Base-by-base conservation (phyloP, 1,139 yeast species). In the Yueomyces sp. region DNA sequence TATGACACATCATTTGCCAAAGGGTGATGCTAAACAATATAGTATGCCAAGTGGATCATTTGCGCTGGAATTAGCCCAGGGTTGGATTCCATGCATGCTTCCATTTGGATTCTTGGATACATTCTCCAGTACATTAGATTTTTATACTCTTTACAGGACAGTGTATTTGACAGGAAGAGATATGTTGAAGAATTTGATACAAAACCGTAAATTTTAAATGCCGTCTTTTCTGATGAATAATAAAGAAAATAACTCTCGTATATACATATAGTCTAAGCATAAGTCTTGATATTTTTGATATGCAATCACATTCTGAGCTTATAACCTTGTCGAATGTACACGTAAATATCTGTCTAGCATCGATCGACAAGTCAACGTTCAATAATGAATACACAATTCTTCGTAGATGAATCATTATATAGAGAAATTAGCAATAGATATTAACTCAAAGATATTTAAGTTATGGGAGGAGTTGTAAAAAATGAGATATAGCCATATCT, bases 61-160 rank as follows among this genome's bases (percentile, higher is more conserved):
- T 65, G 96, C 98, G 4, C 69, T 91, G 54, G 98, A 91, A 62
- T 73, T 91, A 57, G 98, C 98, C 5, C 98, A 91, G 68, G 98
- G 98, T 45, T 91, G 96, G 94, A 85, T 91, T 52, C 98, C 98
- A 34, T 81, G 93, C 42, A 91, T 91, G 98, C 72, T 93, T 50
- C 96, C 97, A 26, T 93, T 91, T 61, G 98, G 98, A 0, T 77
- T 91, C 63, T 68, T 85, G 46, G 95, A 86, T 59, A 76, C 82
- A 4, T 59, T 83, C 46, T 73, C 81, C 43, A 81, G 94, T 38
- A 91, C 97, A 11, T 65, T 87, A 54, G 98, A 91, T 62, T 64
- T 81, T 50, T 63, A 69, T 53, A 77, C 94, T 27, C 70, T 89
- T 48, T 67, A 64, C 48, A 73, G 75, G 61, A 91, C 97, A 8